Percentiles rank a stretch among this genome's conserved stretches.
Conservation (phyloP, 495 filamentous ascomycete species). For the Podospora australis region DNA sequence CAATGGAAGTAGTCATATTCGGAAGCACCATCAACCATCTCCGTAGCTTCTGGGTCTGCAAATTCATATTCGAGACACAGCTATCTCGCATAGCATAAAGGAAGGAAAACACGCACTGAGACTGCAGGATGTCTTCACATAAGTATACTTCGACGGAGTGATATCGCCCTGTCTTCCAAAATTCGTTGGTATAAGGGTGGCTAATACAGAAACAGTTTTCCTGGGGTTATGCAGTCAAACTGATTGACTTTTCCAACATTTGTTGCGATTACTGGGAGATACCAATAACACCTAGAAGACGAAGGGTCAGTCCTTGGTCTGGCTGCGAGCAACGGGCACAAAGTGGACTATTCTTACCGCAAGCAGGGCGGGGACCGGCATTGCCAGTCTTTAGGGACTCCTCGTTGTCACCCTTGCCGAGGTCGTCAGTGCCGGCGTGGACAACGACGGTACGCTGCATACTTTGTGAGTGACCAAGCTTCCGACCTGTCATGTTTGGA, state of each 20-base stretch:
- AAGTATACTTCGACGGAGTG: no score
- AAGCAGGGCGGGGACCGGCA: slow-evolving; percentile 85
- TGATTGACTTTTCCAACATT: no score
- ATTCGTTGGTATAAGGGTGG: neutral
- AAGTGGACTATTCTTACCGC: slow-evolving; percentile 53
- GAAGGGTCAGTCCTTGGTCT: slow-evolving; percentile 24
- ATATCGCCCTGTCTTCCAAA: no score
- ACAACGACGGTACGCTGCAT: slow-evolving; percentile 85
- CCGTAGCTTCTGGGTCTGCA: no score
- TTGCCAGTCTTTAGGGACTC: slow-evolving; percentile 98
- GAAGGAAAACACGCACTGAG: no score
- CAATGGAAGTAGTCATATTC: no score
- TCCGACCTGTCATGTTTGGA: neutral
- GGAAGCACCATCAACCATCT: no score
- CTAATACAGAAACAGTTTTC: neutral
- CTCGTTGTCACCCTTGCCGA: slow-evolving; percentile 81
- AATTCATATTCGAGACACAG: no score
- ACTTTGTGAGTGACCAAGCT: slow-evolving; percentile 5
- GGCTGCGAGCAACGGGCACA: neutral
- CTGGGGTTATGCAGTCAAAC: no score
- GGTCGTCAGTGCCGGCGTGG: slow-evolving; percentile 90
- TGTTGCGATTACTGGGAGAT: slow-evolving; percentile 54
- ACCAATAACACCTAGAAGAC: slow-evolving; percentile 61
- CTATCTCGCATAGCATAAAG: no score
- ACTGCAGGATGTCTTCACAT: no score